These are phyloP conservation scores for Oryza brachyantha DNA, from an alignment of 176 grass and related monocot species.

Conservation along the genomic window DNA sequence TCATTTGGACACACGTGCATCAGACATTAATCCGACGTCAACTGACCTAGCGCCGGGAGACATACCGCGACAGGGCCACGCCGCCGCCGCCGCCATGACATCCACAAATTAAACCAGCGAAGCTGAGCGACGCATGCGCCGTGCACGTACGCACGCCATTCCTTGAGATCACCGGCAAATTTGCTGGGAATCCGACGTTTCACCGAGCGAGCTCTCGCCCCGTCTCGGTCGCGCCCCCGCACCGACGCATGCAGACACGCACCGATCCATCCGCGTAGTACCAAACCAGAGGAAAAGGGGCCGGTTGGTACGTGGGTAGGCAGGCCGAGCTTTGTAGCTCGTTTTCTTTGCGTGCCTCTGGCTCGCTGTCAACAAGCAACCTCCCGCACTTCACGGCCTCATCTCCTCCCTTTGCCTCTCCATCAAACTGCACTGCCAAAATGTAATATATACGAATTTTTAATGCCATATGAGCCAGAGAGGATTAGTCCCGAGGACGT, in stretches of 20 bases:
- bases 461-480: neutral
- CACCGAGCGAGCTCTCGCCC: neutral
- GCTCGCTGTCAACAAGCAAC: conserved; percentile 22
- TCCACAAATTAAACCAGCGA: too few relatives aligned
- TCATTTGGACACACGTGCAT: too few relatives aligned
- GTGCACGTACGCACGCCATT: conserved; percentile 1
- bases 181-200: conserved; percentile 34
- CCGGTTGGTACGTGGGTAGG: conserved; percentile 1
- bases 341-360: neutral
- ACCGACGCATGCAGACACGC: too few relatives aligned
- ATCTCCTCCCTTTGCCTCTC: neutral
- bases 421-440: neutral
- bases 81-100: too few relatives aligned
- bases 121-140: neutral
- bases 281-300: neutral
- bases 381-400: conserved; percentile 10
- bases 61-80: neutral
- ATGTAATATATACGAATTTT: neutral
- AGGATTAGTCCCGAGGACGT: conserved; percentile 30
- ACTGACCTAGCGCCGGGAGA: neutral
- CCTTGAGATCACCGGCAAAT: conserved; percentile 32
- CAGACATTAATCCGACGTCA: neutral
- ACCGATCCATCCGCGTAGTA: too few relatives aligned
- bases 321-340: neutral
- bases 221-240: neutral